These are phyloP conservation scores for Trichoderma endophyticum DNA, from an alignment of 2,329 filamentous ascomycete genomes.

Conservation along the genomic window DNA sequence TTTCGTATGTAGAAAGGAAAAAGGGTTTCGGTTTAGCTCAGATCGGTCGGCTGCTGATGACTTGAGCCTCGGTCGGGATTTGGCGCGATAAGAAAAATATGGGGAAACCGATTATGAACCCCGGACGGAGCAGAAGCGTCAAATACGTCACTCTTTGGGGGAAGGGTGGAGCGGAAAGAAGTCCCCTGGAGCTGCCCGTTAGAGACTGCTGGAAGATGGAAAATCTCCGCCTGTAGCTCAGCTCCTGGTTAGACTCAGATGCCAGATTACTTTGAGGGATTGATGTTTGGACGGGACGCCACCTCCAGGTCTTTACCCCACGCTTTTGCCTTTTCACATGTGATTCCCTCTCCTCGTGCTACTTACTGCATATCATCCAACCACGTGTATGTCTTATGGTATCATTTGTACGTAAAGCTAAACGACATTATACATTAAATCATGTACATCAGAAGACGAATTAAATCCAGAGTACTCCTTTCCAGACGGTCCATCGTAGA, in stretches of 20 bases:
- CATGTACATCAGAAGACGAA: neutral
- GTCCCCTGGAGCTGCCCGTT: neutral
- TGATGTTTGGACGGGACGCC: neutral
- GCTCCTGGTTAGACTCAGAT: neutral
- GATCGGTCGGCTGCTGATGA: slow-evolving; percentile 1
- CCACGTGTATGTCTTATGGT: neutral
- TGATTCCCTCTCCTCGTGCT: neutral
- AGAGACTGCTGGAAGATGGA: neutral
- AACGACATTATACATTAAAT: neutral
- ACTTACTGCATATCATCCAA: neutral
- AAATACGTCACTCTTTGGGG: neutral
- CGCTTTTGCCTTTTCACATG: neutral
- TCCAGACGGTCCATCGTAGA: neutral
- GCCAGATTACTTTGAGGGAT: neutral
- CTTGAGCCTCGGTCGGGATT: slow-evolving; percentile 8
- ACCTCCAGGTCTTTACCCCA: neutral
- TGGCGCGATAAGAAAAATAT: neutral
- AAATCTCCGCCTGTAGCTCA: neutral
- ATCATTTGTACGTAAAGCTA: neutral
- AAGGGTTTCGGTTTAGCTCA: neutral
- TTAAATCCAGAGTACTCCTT: neutral
- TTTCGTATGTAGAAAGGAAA: neutral
- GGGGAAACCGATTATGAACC: neutral
- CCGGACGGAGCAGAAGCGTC: neutral
- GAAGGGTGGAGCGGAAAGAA: neutral